These are phyloP conservation scores for Candida suzukii DNA, from an alignment of 805 yeast species.

Conservation along the genomic window DNA sequence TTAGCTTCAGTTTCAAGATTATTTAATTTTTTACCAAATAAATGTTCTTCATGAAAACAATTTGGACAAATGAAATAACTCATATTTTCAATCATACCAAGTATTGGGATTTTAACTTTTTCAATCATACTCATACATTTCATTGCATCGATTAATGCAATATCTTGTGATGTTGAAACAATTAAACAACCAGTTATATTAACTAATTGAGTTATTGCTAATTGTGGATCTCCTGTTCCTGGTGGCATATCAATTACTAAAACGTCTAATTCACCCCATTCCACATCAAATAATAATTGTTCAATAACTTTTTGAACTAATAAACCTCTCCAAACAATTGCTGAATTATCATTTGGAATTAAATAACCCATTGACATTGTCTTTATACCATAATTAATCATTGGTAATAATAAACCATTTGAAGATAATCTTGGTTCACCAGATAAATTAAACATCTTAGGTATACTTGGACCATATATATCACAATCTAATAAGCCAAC, in stretches of 20 bases:
- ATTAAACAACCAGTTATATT: conserved; percentile 72
- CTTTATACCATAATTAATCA: conserved; percentile 66
- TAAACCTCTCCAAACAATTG: conserved; percentile 81
- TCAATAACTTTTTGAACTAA: conserved; percentile 85
- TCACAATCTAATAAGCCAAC: conserved; percentile 77
- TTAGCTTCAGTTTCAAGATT: conserved; percentile 38
- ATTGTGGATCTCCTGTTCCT: conserved; percentile 85
- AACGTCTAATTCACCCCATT: conserved; percentile 61
- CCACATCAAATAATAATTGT: conserved; percentile 76
- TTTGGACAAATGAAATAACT: conserved; percentile 70
- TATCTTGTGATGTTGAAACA: conserved; percentile 83
- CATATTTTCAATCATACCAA: conserved; percentile 83
- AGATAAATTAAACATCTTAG: conserved; percentile 56
- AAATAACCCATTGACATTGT: conserved; percentile 90
- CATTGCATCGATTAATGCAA: conserved; percentile 72
- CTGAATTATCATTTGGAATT: conserved; percentile 54
- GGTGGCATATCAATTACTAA: conserved; percentile 84
- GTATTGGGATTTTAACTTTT: conserved; percentile 60
- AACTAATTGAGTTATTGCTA: conserved; percentile 75
- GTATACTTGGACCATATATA: conserved; percentile 80
- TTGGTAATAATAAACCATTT: conserved; percentile 54
- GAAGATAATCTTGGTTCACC: conserved; percentile 61
- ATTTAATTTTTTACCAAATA: no score
- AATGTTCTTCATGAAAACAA: conserved; percentile 64
- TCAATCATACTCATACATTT: conserved; percentile 76